These are phyloP conservation scores for Penicillium daleae DNA, from an alignment of 495 filamentous ascomycete genomes.

Conservation along the genomic window DNA sequence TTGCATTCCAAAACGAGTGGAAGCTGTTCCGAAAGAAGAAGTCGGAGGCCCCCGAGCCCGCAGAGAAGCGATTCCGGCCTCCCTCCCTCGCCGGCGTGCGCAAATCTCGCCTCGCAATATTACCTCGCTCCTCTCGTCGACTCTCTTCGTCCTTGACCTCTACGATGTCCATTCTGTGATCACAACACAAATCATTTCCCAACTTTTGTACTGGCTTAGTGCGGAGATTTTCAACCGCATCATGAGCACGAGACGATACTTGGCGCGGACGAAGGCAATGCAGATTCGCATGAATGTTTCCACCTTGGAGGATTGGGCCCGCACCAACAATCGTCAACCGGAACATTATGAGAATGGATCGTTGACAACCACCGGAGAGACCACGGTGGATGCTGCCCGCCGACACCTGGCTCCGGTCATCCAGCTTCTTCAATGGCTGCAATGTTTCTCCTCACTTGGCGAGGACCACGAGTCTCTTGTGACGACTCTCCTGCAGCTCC, in stretches of 20 bases:
- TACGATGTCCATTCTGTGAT: slow-evolving; percentile 99
- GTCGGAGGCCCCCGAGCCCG: slow-evolving; percentile 76
- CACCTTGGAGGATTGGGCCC: slow-evolving; percentile 92
- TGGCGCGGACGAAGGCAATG: slow-evolving; percentile 98
- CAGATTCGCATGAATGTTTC: slow-evolving; percentile 99
- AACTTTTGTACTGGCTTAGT: slow-evolving; percentile 95
- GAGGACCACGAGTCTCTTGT: slow-evolving; percentile 88
- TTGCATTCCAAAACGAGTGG: slow-evolving; percentile 98
- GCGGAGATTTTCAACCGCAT: slow-evolving; percentile 98
- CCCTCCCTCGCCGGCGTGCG: slow-evolving; percentile 91
- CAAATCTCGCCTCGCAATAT: slow-evolving; percentile 93
- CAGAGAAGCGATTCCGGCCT: slow-evolving; percentile 90
- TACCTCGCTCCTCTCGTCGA: slow-evolving; percentile 95
- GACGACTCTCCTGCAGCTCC: slow-evolving; percentile 86
- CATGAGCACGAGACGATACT: slow-evolving; percentile 91
- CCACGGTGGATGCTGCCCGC: slow-evolving; percentile 77
- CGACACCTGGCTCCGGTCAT: slow-evolving; percentile 88
- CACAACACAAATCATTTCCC: slow-evolving; percentile 85
- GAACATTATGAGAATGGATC: slow-evolving; percentile 96
- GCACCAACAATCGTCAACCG: slow-evolving; percentile 87
- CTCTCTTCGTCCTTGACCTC: slow-evolving; percentile 94
- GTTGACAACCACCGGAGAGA: slow-evolving; percentile 83
- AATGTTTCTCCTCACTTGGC: slow-evolving; percentile 95
- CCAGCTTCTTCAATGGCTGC: slow-evolving; percentile 95
- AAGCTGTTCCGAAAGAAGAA: slow-evolving; percentile 94